A percentile compares a stretch with the other conserved stretches of the same genome.
These are phyloP conservation scores for Neofusicoccum laricinum DNA, from an alignment of 2,329 filamentous ascomycete species.

Conservation along the genomic window DNA sequence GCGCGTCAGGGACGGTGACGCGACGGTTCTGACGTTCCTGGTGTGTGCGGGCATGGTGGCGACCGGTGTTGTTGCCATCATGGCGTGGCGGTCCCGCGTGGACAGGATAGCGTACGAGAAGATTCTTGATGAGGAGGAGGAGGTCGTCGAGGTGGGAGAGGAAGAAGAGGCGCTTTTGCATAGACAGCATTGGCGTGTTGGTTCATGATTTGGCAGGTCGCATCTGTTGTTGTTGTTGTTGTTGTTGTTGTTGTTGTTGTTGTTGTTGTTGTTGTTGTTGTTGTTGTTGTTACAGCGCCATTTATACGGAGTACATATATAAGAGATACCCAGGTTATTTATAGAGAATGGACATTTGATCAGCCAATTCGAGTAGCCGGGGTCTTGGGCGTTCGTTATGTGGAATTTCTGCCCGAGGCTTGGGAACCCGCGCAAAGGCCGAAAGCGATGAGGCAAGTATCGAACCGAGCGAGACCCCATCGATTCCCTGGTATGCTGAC, in stretches of 20 bases:
- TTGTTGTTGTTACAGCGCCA: background rate
- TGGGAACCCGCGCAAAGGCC: too few relatives aligned
- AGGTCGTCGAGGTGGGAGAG: constrained; percentile 7
- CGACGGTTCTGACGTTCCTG: background rate
- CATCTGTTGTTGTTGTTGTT: background rate
- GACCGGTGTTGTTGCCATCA: background rate
- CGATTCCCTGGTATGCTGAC: too few relatives aligned
- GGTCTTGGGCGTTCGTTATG: too few relatives aligned
- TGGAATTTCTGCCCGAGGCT: too few relatives aligned
- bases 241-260: background rate
- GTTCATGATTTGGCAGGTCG: background rate
- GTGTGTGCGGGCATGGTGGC: background rate
- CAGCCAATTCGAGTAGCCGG: too few relatives aligned
- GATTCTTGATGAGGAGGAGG: background rate
- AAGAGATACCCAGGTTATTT: background rate
- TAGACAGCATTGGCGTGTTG: background rate
- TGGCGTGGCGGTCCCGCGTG: background rate
- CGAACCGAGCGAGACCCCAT: too few relatives aligned
- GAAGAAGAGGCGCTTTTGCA: constrained; percentile 2
- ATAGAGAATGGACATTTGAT: background rate
- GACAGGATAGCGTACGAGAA: constrained; percentile 2
- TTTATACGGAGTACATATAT: background rate
- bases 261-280: background rate
- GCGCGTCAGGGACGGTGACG: background rate
- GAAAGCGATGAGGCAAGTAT: too few relatives aligned